Evolutionary conservation across 371 early-diverging fungal species (phyloP).

Genomic region (Umbelopsis sp.): DNA sequence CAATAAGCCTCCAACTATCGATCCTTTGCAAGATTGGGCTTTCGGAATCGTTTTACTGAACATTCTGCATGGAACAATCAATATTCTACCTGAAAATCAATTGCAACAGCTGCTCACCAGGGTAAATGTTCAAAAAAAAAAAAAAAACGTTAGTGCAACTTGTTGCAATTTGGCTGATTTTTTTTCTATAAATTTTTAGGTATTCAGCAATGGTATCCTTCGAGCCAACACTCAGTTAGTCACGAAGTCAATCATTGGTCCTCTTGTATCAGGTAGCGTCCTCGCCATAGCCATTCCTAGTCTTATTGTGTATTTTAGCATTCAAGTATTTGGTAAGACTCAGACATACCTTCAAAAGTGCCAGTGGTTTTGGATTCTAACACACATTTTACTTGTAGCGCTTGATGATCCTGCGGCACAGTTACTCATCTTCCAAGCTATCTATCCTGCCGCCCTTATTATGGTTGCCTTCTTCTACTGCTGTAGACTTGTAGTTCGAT

Average conservation of each 20-base stretch:
- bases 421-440: conserved; percentile 33
- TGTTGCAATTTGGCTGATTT: too few species aligned
- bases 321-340: conserved; percentile 20
- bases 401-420: conserved; percentile 25
- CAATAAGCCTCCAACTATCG: conserved; percentile 30
- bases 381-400: conserved; percentile 17
- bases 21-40: conserved; percentile 52
- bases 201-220: conserved; percentile 28
- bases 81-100: conserved; percentile 35
- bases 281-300: conserved; percentile 18
- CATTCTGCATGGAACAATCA: conserved; percentile 35
- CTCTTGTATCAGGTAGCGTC: conserved; percentile 14
- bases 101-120: conserved; percentile 30
- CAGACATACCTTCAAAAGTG: neutral
- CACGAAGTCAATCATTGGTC: conserved; percentile 19
- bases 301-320: conserved; percentile 17
- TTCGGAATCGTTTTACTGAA: conserved; percentile 47
- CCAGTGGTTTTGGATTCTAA: neutral
- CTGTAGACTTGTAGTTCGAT: conserved; percentile 34
- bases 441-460: conserved; percentile 44
- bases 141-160: too few species aligned
- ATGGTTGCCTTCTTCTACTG: conserved; percentile 28
- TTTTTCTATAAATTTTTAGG: conserved; percentile 18
- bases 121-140: conserved; percentile 23
- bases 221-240: conserved; percentile 20